Conservation (phyloP, 257 asterid species). For the Nicotiana noctiflora region DNA sequence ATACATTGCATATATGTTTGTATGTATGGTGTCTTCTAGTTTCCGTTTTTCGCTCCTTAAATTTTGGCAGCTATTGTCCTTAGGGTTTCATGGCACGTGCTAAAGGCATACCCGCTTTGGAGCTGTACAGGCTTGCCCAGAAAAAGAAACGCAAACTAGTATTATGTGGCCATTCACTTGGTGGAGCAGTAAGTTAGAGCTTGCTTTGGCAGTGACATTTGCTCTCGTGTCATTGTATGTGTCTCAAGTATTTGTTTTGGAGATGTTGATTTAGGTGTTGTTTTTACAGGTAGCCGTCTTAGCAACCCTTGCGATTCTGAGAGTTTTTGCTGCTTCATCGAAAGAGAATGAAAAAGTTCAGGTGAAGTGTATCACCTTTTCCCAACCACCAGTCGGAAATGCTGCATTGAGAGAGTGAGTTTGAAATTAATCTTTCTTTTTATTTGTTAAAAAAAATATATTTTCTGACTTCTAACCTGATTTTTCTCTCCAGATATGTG, state of each 20-base stretch:
- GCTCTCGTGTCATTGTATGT: background rate
- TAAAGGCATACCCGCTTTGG: constrained; percentile 96
- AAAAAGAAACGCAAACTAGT: constrained; percentile 81
- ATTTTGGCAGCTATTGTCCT: constrained; percentile 11
- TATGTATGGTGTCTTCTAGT: background rate
- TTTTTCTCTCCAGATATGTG: constrained; percentile 63
- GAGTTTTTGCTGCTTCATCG: constrained; percentile 74
- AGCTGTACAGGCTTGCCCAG: constrained; percentile 92
- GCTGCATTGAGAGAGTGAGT: constrained; percentile 92
- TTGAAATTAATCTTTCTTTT: constrained; percentile 1
- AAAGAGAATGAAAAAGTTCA: constrained; percentile 80
- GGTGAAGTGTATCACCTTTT: constrained; percentile 93
- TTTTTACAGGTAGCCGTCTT: constrained; percentile 80
- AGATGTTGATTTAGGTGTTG: background rate
- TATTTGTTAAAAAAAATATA: background rate
- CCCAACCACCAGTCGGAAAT: constrained; percentile 99
- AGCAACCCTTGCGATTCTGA: constrained; percentile 91
- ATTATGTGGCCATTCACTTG: constrained; percentile 93
- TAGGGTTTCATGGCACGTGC: constrained; percentile 99
- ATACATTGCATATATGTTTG: background rate
- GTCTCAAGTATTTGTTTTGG: background rate
- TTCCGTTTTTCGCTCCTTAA: background rate
- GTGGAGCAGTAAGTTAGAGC: constrained; percentile 60
- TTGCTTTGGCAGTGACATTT: background rate
- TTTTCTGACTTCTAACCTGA: constrained; percentile 5